A percentile compares a stretch with the other conserved stretches of the same genome.
phyloP scores from a whole-genome alignment of 2,329 filamentous ascomycete species.

The Aspergillus tubingensis region DNA sequence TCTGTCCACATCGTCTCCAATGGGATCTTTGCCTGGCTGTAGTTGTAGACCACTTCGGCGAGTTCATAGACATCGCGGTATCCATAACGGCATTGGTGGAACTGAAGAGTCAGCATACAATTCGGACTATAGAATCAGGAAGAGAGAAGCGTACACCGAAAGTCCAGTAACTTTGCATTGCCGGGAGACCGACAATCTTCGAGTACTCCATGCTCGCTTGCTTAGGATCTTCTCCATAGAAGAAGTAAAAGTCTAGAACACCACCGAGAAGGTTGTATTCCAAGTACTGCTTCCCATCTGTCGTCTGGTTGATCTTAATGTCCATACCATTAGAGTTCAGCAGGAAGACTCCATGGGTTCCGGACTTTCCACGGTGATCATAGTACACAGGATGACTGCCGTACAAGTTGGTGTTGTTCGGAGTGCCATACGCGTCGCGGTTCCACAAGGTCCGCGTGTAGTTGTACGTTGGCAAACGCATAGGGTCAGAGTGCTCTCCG shows the following conservation, averaged over 20 bases:
- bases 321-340: constrained; percentile 77
- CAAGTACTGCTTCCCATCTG: constrained; percentile 64
- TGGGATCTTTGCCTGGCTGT: constrained; percentile 45
- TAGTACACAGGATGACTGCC: constrained; percentile 75
- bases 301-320: constrained; percentile 68
- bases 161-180: constrained; percentile 66
- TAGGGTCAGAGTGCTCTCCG: constrained; percentile 73
- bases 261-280: constrained; percentile 81
- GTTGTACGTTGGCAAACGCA: constrained; percentile 67
- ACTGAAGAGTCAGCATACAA: constrained; percentile 23
- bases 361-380: constrained; percentile 63
- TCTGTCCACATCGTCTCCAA: constrained; percentile 51
- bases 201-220: constrained; percentile 63
- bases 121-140: no score
- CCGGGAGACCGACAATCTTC: constrained; percentile 57
- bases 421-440: constrained; percentile 65
- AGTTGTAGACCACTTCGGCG: constrained; percentile 48
- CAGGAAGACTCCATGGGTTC: constrained; percentile 67
- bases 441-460: constrained; percentile 72
- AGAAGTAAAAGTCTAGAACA: constrained; percentile 71
- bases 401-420: constrained; percentile 67
- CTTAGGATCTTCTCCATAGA: constrained; percentile 60
- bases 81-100: constrained; percentile 65
- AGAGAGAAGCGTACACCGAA: constrained; percentile 51
- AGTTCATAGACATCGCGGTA: constrained; percentile 54